Evolutionary conservation across 495 filamentous ascomycete species (phyloP), one percentile per base, ranked within the genome.

Genomic region (Bacidia gigantensis): DNA sequence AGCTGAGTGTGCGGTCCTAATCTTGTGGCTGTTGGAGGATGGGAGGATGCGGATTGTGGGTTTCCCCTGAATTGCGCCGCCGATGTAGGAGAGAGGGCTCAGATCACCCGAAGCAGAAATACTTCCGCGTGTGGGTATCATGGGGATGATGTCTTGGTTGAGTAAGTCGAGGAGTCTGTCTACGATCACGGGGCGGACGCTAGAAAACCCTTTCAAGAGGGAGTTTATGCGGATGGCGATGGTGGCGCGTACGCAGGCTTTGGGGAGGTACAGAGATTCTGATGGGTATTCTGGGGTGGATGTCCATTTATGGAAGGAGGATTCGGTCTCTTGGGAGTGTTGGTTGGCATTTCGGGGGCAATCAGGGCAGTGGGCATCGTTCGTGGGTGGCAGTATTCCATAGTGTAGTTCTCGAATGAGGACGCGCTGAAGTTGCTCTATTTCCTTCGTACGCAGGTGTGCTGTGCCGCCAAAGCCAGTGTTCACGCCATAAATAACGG

Each of bases 71-170:
- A 82, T 54, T 3, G 69, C 65, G 10, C 76, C 78, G n/a, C 71
- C 78, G 23, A 83, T 67, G 58, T 80, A 83, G 0, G 78, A 72
- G 3, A 83, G 65, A 0, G 82, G 77, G 35, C 65, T 73, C 2
- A 86, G 58, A 57, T 86, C 81, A 0, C 82, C 82, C 0, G 79
- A 84, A 2, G 80, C 80, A 3, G 81, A 84, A 26, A 86, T 80
- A 46, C 72, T 79, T 3, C 82, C 81, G 0, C 78, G 67, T 2
- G 83, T 61, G 0, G 82, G 81, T 0, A 83, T 61, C 0, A 76
- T 52, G 0, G 82, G 82, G 0, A 69, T 69, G 49, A 80, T 62
- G 52, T 74, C 66, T 1, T 69, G 50, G 1, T 69, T 44, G 18
- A 83, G 55, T 3, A 82, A 62, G 3, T 58, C 58, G 26, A 70